Conservation (phyloP, 1,284 basidiomycete genomes). For the Pseudozyma pruni region DNA sequence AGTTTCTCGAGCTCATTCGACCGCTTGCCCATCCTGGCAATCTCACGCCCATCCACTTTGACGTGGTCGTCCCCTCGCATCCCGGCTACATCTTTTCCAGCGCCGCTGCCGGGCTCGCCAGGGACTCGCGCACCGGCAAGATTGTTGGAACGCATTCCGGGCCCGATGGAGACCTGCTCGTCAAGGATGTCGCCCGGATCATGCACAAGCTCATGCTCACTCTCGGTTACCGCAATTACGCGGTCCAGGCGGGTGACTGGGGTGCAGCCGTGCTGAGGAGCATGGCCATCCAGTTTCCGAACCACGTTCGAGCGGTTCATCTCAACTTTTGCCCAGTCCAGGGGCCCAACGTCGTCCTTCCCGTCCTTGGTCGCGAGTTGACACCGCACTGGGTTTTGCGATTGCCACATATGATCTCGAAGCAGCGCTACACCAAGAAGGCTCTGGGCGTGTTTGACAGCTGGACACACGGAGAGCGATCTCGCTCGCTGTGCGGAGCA, state of each 20-base stretch:
- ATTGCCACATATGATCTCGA: constrained; percentile 23
- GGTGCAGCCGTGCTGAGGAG: constrained; percentile 36
- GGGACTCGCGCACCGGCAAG: constrained; percentile 21
- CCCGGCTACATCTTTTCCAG: constrained; percentile 62
- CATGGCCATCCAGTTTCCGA: constrained; percentile 39
- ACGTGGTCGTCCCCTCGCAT: constrained; percentile 64
- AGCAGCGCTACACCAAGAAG: constrained; percentile 20
- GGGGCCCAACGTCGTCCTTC: constrained; percentile 38
- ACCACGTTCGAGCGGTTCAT: constrained; percentile 44
- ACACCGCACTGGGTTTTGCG: constrained; percentile 33
- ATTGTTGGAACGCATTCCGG: constrained; percentile 37
- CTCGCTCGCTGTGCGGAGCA: constrained; percentile 10
- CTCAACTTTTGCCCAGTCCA: constrained; percentile 54
- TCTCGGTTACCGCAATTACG: constrained; percentile 54
- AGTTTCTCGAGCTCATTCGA: constrained; percentile 63
- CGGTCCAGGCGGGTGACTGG: constrained; percentile 59
- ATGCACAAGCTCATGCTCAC: constrained; percentile 56
- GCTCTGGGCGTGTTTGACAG: constrained; percentile 24
- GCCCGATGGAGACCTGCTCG: constrained; percentile 50
- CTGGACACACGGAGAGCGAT: constrained; percentile 18
- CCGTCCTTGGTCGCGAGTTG: constrained; percentile 21
- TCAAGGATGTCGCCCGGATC: constrained; percentile 52
- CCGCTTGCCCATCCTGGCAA: constrained; percentile 59
- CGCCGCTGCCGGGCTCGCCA: constrained; percentile 17
- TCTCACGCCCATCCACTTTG: constrained; percentile 48